A percentile compares a stretch with the other conserved stretches of the same genome.
Conservation (phyloP, 352 stramenopile genomes). For the Thalassiosira exigua region DNA sequence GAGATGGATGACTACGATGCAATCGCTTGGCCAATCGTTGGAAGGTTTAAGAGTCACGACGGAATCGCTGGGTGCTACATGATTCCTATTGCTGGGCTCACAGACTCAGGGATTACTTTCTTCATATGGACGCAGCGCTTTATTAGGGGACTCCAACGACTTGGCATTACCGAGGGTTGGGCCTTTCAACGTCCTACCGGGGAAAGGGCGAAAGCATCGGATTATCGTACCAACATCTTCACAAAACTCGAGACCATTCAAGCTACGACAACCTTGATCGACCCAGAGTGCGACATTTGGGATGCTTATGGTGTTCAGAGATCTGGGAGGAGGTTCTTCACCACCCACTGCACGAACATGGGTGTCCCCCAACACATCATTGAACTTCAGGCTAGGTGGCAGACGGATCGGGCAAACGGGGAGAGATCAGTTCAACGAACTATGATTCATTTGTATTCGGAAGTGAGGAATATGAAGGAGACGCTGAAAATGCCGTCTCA, state of each 20-base stretch:
- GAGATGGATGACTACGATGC: slow-evolving; percentile 10
- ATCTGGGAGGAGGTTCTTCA: slow-evolving; percentile 24
- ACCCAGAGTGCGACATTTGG: slow-evolving; percentile 10
- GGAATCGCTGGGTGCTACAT: slow-evolving; percentile 17
- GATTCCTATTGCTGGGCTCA: slow-evolving; percentile 29
- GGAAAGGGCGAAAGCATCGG: slow-evolving; percentile 6
- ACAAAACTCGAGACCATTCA: slow-evolving; percentile 25
- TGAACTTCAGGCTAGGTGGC: slow-evolving; percentile 30
- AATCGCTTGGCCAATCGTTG: slow-evolving; percentile 27
- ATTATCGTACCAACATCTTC: slow-evolving; percentile 31
- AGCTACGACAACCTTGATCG: slow-evolving; percentile 25
- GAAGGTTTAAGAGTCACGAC: slow-evolving; percentile 21
- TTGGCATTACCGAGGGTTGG: slow-evolving; percentile 19
- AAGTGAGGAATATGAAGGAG: slow-evolving; percentile 36
- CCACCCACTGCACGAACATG: slow-evolving; percentile 10
- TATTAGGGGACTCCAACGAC: slow-evolving; percentile 3
- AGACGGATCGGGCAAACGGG: slow-evolving; percentile 26
- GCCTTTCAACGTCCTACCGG: slow-evolving; percentile 8
- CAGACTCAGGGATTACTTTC: slow-evolving; percentile 17
- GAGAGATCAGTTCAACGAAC: slow-evolving; percentile 4
- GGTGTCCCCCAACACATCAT: slow-evolving; percentile 18
- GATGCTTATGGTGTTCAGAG: slow-evolving; percentile 22
- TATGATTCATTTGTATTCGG: slow-evolving; percentile 41
- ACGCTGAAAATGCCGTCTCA: not conserved
- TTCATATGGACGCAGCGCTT: slow-evolving; percentile 33